These are phyloP conservation scores for Forsythia suspensa DNA, from an alignment of 257 asterid genomes.

Conservation along the genomic window DNA sequence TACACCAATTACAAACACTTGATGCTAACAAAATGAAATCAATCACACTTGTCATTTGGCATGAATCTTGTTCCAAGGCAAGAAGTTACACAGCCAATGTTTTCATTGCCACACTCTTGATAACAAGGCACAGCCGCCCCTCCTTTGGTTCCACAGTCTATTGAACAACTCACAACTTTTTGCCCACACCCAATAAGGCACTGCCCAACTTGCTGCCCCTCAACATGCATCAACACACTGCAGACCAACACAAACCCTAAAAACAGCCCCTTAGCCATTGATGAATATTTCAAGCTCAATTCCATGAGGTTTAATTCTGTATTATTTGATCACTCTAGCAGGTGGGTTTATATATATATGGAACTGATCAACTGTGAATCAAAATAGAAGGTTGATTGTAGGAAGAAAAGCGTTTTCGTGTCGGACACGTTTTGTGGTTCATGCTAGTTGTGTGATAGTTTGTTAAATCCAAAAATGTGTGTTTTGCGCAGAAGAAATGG, in stretches of 20 bases:
- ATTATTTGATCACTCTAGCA: background rate
- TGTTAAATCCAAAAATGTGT: conserved; percentile 21
- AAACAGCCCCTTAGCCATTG: conserved; percentile 2
- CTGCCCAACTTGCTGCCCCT: conserved; percentile 28
- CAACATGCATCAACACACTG: conserved; percentile 16
- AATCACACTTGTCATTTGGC: conserved; percentile 13
- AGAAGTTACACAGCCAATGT: conserved; percentile 29
- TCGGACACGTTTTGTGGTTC: conserved; percentile 7
- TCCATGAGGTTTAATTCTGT: background rate
- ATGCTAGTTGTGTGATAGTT: conserved; percentile 37
- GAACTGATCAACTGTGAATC: background rate
- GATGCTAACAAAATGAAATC: background rate
- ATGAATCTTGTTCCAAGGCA: conserved; percentile 28
- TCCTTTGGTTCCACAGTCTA: conserved; percentile 31
- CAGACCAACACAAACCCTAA: conserved; percentile 13
- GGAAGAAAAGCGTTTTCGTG: background rate
- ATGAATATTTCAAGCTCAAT: background rate
- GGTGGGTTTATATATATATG: background rate
- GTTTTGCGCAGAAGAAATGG: conserved; percentile 1
- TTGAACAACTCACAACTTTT: conserved; percentile 23
- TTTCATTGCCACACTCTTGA: conserved; percentile 30
- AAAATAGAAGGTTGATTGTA: background rate
- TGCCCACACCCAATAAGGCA: conserved; percentile 33
- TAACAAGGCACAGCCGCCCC: conserved; percentile 30
- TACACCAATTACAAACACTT: background rate